A percentile compares a stretch with the other conserved stretches of the same genome.
Conservation (phyloP, 2,329 filamentous ascomycete species). For the Colletotrichum karsti region DNA sequence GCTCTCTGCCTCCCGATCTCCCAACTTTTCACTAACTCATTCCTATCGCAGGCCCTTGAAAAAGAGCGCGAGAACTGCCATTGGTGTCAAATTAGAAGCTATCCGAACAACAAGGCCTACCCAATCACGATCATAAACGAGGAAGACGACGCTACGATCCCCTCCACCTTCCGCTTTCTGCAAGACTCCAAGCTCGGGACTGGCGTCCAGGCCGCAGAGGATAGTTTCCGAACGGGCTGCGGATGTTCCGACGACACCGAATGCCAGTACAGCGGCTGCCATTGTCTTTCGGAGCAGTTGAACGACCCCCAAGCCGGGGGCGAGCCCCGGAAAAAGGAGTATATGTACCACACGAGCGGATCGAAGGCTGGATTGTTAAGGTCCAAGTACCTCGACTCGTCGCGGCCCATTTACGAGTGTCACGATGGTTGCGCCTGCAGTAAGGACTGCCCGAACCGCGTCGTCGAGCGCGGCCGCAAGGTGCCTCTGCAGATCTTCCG, state of each 20-base stretch:
- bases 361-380: slow-evolving; percentile 60
- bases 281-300: slow-evolving; percentile 73
- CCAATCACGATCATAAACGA: slow-evolving; percentile 73
- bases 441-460: slow-evolving; percentile 73
- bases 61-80: slow-evolving; percentile 60
- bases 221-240: slow-evolving; percentile 75
- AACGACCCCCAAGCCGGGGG: slow-evolving; percentile 53
- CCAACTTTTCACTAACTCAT: not conserved
- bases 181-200: slow-evolving; percentile 65
- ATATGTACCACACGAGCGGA: slow-evolving; percentile 72
- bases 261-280: slow-evolving; percentile 74
- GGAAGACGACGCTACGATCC: slow-evolving; percentile 63
- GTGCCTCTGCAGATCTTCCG: slow-evolving; percentile 81
- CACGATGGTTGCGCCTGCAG: slow-evolving; percentile 76
- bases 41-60: slow-evolving; percentile 39
- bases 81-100: slow-evolving; percentile 67
- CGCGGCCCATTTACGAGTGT: slow-evolving; percentile 80
- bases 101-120: slow-evolving; percentile 54
- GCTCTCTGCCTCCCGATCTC: not conserved
- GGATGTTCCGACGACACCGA: slow-evolving; percentile 67
- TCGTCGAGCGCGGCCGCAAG: slow-evolving; percentile 78
- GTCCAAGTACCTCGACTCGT: slow-evolving; percentile 59
- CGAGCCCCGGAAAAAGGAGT: slow-evolving; percentile 43
- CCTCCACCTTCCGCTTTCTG: slow-evolving; percentile 75
- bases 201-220: slow-evolving; percentile 67